Base-by-base conservation (phyloP, 73 alveolate genomes). In the Paramecium tetraurelia region DNA sequence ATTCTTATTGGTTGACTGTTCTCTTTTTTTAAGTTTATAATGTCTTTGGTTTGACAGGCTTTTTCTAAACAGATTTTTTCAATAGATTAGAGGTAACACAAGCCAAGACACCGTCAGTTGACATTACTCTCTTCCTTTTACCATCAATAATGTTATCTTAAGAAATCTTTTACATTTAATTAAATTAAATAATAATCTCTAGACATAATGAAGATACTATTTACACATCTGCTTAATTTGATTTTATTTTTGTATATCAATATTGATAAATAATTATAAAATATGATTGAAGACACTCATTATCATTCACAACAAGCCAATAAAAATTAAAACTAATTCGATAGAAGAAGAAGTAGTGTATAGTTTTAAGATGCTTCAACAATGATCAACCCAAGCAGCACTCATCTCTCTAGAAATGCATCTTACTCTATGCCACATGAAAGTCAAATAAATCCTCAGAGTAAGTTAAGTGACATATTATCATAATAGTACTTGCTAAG, bases 361-460 rank as follows among this genome's bases (percentile, higher is more conserved):
- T 63, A 63, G 7, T 63, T 63, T 63, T 33, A 63, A 18, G 84
- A 63, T 0, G 21, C 20, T 63, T 63, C 50, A 22, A 63, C 84
- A 2, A 53, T 53, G 69, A 27, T 31, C 0, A 63, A 63, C 9
- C 46, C 84, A 16, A 63, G 31, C 3, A 63, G n/a, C 24, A 20
- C 27, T 14, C 84, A 63, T 33, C 46, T 63, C 1, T 27, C 46
- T 11, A 72, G 90, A 46, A 80, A 27, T 41, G 90, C 90, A 9
- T 80, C 90, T 4, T 80, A 80, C 14, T 80, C 90, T 5, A 80
- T 80, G 90, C 90, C 90, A 10, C 90, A 80, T 24, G 90, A 80
- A 80, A 40, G 75, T 10, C 16, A 48, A 72, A 20, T 72, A 1
- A 63, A 63, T 63, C 84, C 84, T 27, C 31, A 63, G 12, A 63